Base-by-base conservation (phyloP, 345 rosid species). In the Passiflora organensis region DNA sequence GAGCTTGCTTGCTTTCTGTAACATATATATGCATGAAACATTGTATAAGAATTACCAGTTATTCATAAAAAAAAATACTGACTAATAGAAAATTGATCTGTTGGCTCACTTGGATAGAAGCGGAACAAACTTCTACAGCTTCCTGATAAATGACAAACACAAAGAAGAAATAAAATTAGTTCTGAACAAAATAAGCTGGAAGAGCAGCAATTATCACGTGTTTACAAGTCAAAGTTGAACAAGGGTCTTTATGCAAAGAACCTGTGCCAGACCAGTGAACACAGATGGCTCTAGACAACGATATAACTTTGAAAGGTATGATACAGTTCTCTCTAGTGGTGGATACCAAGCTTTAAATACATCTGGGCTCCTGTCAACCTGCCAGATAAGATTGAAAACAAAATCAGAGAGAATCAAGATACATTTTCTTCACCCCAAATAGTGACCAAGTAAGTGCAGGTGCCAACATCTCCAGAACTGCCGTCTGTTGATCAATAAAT, bases 251-350 rank as follows among this genome's bases (percentile, higher is more conserved):
- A 39, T 52, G 28, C 37, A 53, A 57, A 39, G 62, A 62, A 81
- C 99, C 96, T 93, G 99, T 10, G 99, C 96, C 74, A 93, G 70
- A 53, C 99, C 96, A 61, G 96, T 93, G 79, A 93, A 93, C 48
- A 89, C 91, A 13, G 78, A 70, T 61, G 85, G 78, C 67, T 93
- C 95, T 71, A 93, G 66, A 79, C 94, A 93, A 21, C 72, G 85
- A 65, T 93, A 89, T 68, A 93, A 65, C 76, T 86, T 93, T 16
- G 96, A 86, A 52, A 93, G 94, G 82, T 86, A 80, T 55, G 99
- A 86, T 50, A 93, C 56, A 43, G 99, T 89, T 73, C 81, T 89
- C 82, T 93, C 99, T 65, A 93, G 56, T 32, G 99, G 89, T 38
- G 99, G 95, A 66, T 89, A 93, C 99, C 95, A 89, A 74, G 89